Percentiles rank a stretch among this genome's conserved stretches.
phyloP scores from a whole-genome alignment of 1,284 basidiomycete species.

The Ustilago cynodontis region DNA sequence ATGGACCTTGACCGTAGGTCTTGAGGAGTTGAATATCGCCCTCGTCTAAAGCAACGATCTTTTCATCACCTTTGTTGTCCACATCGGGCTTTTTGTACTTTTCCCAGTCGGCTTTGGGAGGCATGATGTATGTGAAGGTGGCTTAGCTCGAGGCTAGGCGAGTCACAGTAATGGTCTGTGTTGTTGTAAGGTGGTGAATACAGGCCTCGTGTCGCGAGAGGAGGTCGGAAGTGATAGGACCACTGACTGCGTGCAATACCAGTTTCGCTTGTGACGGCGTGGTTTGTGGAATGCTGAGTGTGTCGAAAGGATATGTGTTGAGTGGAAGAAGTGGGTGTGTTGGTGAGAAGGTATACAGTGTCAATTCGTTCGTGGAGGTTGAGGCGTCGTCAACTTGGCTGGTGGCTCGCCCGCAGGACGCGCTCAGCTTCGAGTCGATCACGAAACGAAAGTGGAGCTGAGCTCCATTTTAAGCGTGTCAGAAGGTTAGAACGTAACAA shows the following conservation, averaged over 20 bases:
- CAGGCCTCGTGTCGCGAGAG: too few species aligned
- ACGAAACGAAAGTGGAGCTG: slow-evolving; percentile 37
- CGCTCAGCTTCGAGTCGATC: slow-evolving; percentile 32
- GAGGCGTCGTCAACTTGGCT: slow-evolving; percentile 37
- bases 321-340: too few species aligned
- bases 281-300: neutral
- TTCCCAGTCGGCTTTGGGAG: slow-evolving; percentile 69
- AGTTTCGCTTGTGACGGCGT: too few species aligned
- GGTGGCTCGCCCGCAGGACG: slow-evolving; percentile 22
- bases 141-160: neutral
- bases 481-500: too few species aligned
- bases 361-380: slow-evolving; percentile 32
- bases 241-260: too few species aligned
- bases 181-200: neutral
- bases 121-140: slow-evolving; percentile 51
- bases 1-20: slow-evolving; percentile 99
- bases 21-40: slow-evolving; percentile 99
- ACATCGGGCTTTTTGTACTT: slow-evolving; percentile 68
- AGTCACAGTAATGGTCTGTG: neutral
- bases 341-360: too few species aligned
- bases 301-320: too few species aligned
- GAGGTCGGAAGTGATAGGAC: too few species aligned
- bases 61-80: slow-evolving; percentile 65
- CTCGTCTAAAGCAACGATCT: slow-evolving; percentile 84
- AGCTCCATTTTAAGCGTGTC: too few species aligned